Base-by-base conservation (phyloP, 208 protist genomes). In the Trypanosoma vivax region DNA sequence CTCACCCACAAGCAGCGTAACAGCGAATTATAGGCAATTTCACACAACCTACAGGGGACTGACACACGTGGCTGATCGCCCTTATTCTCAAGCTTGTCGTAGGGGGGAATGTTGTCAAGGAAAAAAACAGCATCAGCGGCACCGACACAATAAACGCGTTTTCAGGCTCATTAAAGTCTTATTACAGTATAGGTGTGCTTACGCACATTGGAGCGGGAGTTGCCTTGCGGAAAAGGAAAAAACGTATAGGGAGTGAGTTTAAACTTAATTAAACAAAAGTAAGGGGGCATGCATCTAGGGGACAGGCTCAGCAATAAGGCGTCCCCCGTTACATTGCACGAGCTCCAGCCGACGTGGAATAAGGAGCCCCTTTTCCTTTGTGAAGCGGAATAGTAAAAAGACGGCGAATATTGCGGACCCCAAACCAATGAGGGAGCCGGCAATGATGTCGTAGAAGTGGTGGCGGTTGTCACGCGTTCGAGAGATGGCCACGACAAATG, bases 381-480 rank as follows among this genome's bases (percentile, higher is more conserved):
- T 1, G 7, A 54, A 40, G 40, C n/a, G 9, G 48, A 64, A 63
- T 18, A 63, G 24, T 39, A 61, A 31, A 2, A 23, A 45, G 31
- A 65, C 59, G 11, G 75, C 40, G 34, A 78, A 58, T 27, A 89
- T 21, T 24, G 53, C 76, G 18, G 60, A 71, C 4, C 43, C 16
- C 3, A 59, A 51, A 18, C 74, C 74, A 60, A 79, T 60, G 0
- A 59, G 14, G 2, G 51, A 9, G 18, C 74, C 74, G 23, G 34
- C 55, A 4, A 74, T 27, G 43, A 81, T 78, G 31, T 81, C 74
- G 16, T 37, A 23, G 51, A 63, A 79, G 50, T 81, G 60, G 57
- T 81, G 74, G 25, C 60, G 21, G 52, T 78, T 68, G 40, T 81
- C 74, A 23, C 42, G 40, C 19, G 70, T 79, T 23, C 74, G 50